Conservation (phyloP, 2,329 filamentous ascomycete species). For the Byssoonygena ceratinophila region DNA sequence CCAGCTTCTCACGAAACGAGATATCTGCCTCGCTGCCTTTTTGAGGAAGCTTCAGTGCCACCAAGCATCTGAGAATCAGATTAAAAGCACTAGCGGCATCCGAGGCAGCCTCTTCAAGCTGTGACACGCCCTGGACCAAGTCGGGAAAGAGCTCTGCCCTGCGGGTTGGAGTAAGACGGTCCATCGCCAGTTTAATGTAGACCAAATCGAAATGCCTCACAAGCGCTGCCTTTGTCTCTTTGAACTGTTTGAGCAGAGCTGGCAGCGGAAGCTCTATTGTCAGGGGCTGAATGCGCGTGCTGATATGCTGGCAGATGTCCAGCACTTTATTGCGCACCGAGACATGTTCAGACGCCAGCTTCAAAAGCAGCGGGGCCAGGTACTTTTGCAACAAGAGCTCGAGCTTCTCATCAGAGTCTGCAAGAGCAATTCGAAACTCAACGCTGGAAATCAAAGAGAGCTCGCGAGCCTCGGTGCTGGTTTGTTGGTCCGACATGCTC, state of each 20-base stretch:
- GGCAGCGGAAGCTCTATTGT: slow-evolving; percentile 70
- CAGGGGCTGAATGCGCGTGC: slow-evolving; percentile 50
- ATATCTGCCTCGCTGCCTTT: slow-evolving; percentile 70
- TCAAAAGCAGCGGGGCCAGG: slow-evolving; percentile 70
- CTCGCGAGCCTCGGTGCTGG: slow-evolving; percentile 47
- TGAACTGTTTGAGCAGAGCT: slow-evolving; percentile 82
- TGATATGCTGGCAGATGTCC: slow-evolving; percentile 60
- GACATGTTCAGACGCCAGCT: slow-evolving; percentile 69
- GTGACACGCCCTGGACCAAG: slow-evolving; percentile 53
- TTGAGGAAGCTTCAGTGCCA: slow-evolving; percentile 55
- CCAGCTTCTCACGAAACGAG: slow-evolving; percentile 54
- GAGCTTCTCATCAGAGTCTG: slow-evolving; percentile 74
- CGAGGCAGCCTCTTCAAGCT: slow-evolving; percentile 29
- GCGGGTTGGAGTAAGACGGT: slow-evolving; percentile 50
- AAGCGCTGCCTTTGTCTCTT: slow-evolving; percentile 59
- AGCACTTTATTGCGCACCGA: slow-evolving; percentile 72
- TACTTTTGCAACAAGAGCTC: slow-evolving; percentile 67
- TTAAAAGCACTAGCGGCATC: slow-evolving; percentile 65
- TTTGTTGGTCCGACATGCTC: slow-evolving; percentile 18
- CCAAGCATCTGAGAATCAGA: slow-evolving; percentile 64
- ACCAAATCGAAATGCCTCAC: slow-evolving; percentile 80
- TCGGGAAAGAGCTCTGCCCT: slow-evolving; percentile 63
- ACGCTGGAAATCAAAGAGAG: slow-evolving; percentile 73
- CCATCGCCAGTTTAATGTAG: slow-evolving; percentile 77
- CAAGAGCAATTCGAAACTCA: slow-evolving; percentile 71